These are phyloP conservation scores for Platanthera guangdongensis DNA, from an alignment of 106 monocot species.

Conservation along the genomic window DNA sequence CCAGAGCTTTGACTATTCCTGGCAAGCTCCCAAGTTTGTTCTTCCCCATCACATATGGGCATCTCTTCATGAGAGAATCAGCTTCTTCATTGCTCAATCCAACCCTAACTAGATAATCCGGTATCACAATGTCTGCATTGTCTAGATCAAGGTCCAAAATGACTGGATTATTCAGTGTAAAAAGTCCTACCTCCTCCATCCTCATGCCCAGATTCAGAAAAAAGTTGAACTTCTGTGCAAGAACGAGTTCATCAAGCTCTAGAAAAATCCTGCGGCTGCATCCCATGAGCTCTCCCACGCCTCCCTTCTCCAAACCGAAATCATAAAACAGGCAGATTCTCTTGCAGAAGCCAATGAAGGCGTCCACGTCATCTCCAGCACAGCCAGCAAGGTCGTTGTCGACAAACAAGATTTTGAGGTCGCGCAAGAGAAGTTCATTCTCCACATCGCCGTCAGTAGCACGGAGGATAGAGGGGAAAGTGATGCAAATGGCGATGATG, in stretches of 20 bases:
- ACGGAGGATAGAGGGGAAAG: slow-evolving; percentile 41
- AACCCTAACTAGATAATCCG: slow-evolving; percentile 31
- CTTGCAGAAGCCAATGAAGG: slow-evolving; percentile 30
- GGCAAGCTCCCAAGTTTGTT: slow-evolving; percentile 62
- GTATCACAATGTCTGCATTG: slow-evolving; percentile 29
- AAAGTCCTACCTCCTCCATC: slow-evolving; percentile 32
- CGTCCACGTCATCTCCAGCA: slow-evolving; percentile 38
- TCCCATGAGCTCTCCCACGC: slow-evolving; percentile 47
- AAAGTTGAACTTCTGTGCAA: slow-evolving; percentile 43
- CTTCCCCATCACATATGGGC: slow-evolving; percentile 57
- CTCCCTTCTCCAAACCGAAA: slow-evolving; percentile 35
- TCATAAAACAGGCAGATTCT: slow-evolving; percentile 60
- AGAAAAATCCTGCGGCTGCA: slow-evolving; percentile 31
- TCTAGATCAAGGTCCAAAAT: slow-evolving; percentile 50
- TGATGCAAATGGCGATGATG: slow-evolving; percentile 56
- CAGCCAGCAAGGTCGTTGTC: slow-evolving; percentile 21
- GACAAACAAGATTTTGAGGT: slow-evolving; percentile 30
- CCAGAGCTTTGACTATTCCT: slow-evolving; percentile 34
- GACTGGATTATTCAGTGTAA: slow-evolving; percentile 29
- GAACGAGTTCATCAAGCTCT: slow-evolving; percentile 22
- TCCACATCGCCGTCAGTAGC: not conserved
- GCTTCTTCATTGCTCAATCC: slow-evolving; percentile 32
- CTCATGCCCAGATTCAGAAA: slow-evolving; percentile 58
- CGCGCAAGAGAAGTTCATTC: slow-evolving; percentile 24
- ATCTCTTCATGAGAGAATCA: slow-evolving; percentile 10